phyloP scores from a whole-genome alignment of 352 stramenopile species.

The Globisporangium cylindrosporum region DNA sequence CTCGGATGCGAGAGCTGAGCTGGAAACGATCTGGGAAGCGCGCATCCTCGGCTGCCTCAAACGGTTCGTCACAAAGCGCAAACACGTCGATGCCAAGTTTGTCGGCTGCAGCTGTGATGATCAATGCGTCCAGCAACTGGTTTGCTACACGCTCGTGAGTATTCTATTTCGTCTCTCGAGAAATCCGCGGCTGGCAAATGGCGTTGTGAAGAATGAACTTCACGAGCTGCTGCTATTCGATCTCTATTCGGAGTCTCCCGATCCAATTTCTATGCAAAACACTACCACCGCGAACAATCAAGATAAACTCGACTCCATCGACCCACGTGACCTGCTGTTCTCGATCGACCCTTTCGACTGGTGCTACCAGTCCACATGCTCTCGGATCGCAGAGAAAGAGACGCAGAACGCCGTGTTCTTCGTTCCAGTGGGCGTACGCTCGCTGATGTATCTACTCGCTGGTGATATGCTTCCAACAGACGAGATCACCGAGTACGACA shows the following conservation, averaged over 20 bases:
- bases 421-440: slow-evolving; percentile 36
- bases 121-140: slow-evolving; percentile 25
- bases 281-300: not conserved
- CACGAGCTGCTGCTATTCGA: slow-evolving; percentile 40
- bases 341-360: slow-evolving; percentile 62
- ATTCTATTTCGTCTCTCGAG: slow-evolving; percentile 46
- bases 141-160: slow-evolving; percentile 25
- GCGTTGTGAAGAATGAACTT: slow-evolving; percentile 40
- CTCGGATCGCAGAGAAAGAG: slow-evolving; percentile 15
- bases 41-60: slow-evolving; percentile 36
- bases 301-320: not conserved
- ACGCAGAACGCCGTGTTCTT: slow-evolving; percentile 23
- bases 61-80: slow-evolving; percentile 26
- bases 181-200: slow-evolving; percentile 24
- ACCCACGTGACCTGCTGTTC: slow-evolving; percentile 40
- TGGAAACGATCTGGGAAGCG: slow-evolving; percentile 33
- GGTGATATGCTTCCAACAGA: slow-evolving; percentile 35
- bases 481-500: slow-evolving; percentile 41
- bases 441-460: slow-evolving; percentile 35
- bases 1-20: slow-evolving; percentile 11
- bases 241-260: not conserved
- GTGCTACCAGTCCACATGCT: slow-evolving; percentile 37
- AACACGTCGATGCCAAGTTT: not conserved
- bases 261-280: not conserved
- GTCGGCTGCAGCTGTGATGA: slow-evolving; percentile 19